Evolutionary conservation across 176 grass and related monocot species (phyloP).

Genomic region (Phyllostachys edulis): DNA sequence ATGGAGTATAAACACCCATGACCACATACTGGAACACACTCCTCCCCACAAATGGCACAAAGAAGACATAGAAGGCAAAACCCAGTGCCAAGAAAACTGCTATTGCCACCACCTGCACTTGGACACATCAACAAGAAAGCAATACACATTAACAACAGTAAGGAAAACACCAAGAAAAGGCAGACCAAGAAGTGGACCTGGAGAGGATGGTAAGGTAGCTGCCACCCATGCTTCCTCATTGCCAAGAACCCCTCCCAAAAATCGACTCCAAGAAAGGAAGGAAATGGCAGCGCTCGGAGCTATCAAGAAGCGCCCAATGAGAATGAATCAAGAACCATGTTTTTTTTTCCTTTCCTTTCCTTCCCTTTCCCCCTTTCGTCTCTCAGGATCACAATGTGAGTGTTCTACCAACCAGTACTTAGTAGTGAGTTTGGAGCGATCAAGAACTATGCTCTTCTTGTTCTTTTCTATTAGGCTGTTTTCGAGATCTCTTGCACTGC

Average conservation of each 20-base stretch:
- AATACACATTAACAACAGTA: background rate
- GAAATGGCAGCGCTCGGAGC: background rate
- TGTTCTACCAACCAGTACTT: background rate
- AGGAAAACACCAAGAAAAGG: background rate
- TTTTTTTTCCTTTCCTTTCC: background rate
- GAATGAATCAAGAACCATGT: background rate
- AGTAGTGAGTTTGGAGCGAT: background rate
- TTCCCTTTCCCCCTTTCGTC: background rate
- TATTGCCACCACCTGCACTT: constrained; percentile 72
- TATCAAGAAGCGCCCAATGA: background rate
- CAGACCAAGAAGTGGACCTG: constrained; percentile 41
- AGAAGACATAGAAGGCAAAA: constrained; percentile 86
- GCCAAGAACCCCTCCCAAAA: background rate
- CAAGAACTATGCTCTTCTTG: background rate
- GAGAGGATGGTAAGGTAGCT: constrained; percentile 83
- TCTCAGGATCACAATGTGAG: background rate
- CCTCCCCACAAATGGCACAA: constrained; percentile 67
- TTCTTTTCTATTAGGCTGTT: background rate
- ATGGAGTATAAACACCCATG: constrained; percentile 72
- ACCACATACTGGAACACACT: constrained; percentile 55
- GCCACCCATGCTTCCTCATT: constrained; percentile 89
- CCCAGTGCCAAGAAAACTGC: constrained; percentile 73
- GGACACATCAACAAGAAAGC: constrained; percentile 19
- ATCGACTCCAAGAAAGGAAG: background rate
- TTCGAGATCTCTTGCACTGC: background rate